These are phyloP conservation scores for Puccinellia tenuiflora DNA, from an alignment of 176 grass and related monocot genomes.

Conservation along the genomic window DNA sequence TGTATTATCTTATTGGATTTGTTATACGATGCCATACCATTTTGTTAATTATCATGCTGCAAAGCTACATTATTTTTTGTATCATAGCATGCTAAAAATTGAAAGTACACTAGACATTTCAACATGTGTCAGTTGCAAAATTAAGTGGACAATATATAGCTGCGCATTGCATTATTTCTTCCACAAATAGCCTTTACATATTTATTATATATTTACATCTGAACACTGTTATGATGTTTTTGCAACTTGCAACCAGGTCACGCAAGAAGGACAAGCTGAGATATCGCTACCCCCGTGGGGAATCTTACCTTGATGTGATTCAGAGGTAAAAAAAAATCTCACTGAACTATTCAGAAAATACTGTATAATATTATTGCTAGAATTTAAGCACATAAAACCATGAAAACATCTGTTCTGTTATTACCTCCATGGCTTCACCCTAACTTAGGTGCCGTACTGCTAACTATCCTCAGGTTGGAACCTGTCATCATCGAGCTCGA, in stretches of 20 bases:
- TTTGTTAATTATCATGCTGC: neutral
- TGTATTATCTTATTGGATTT: neutral
- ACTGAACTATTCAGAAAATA: neutral
- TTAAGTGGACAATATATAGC: neutral
- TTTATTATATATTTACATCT: constrained; percentile 9
- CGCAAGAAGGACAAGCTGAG: constrained; percentile 95
- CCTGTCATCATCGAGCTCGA: constrained; percentile 98
- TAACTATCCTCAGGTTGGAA: constrained; percentile 58
- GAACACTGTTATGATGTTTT: neutral
- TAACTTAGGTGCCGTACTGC: neutral
- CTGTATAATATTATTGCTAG: neutral
- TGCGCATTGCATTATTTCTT: neutral
- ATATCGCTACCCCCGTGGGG: constrained; percentile 95
- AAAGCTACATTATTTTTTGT: neutral
- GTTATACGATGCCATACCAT: neutral
- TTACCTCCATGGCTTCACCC: neutral
- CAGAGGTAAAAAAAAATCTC: constrained; percentile 58
- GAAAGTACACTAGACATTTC: neutral
- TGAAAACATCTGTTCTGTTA: neutral
- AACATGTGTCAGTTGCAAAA: neutral
- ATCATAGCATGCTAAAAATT: neutral
- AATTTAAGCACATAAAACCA: neutral
- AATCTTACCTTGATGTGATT: constrained; percentile 97
- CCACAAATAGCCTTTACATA: neutral
- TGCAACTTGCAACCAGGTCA: constrained; percentile 54